Percentiles rank a stretch among this genome's conserved stretches.
These are phyloP conservation scores for Lomentospora prolificans DNA, from an alignment of 2,329 filamentous ascomycete species.

Conservation along the genomic window DNA sequence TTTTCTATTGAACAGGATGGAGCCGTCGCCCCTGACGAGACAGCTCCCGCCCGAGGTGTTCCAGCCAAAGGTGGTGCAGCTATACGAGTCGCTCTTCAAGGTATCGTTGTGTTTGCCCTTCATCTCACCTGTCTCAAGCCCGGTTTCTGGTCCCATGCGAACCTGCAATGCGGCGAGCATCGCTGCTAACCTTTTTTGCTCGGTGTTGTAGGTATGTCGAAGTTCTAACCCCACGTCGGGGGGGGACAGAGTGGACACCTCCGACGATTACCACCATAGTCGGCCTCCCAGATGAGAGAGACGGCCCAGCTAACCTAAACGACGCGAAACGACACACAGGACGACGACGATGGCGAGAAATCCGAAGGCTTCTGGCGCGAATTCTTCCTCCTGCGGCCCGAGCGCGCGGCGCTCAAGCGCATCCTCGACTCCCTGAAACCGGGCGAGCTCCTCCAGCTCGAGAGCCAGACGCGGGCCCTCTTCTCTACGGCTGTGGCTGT, in stretches of 20 bases:
- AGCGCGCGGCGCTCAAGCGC: constrained; percentile 55
- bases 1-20: no score
- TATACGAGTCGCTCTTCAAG: constrained; percentile 81
- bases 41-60: constrained; percentile 84
- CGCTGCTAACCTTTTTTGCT: neutral
- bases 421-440: constrained; percentile 63
- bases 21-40: constrained; percentile 86
- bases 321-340: constrained; percentile 32
- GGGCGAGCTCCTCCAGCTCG: constrained; percentile 65
- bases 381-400: constrained; percentile 83
- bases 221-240: neutral
- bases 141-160: no score
- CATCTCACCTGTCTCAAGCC: neutral
- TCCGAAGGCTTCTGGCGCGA: constrained; percentile 92
- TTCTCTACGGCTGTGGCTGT: constrained; percentile 64
- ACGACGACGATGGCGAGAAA: constrained; percentile 60
- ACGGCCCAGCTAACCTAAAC: constrained; percentile 12
- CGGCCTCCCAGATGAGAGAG: no score
- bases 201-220: neutral
- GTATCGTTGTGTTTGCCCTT: constrained; percentile 25
- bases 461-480: constrained; percentile 69
- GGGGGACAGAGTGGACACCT: no score
- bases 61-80: constrained; percentile 83
- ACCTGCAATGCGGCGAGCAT: neutral
- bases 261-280: no score